phyloP scores from a whole-genome alignment of 2,329 filamentous ascomycete genomes.

The Pestalotiopsis sp. region DNA sequence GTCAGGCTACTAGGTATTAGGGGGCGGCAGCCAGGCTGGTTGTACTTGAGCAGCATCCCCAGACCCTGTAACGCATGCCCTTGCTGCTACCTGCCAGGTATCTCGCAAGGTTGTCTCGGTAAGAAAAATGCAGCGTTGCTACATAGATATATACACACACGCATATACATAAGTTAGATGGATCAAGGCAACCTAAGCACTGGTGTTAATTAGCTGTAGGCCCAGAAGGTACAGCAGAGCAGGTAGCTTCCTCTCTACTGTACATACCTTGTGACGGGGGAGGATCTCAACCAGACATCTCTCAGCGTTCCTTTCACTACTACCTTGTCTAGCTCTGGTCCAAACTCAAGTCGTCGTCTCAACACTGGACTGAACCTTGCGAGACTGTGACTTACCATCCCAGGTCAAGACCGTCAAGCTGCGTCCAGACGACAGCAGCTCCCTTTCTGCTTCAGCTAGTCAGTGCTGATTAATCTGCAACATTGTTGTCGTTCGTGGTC shows the following conservation, averaged over 20 bases:
- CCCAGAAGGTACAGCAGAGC: no score
- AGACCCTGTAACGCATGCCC: background rate
- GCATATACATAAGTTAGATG: no score
- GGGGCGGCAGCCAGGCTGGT: background rate
- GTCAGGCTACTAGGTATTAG: background rate
- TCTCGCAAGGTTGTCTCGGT: background rate
- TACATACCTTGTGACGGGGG: no score
- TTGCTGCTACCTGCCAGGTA: background rate
- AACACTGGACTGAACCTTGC: slow-evolving; percentile 8
- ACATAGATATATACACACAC: no score
- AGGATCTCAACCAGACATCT: no score
- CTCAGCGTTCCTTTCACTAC: background rate
- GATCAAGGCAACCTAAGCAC: no score
- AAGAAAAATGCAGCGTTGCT: no score
- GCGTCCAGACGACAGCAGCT: background rate
- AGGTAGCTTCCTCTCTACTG: no score
- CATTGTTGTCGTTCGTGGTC: background rate
- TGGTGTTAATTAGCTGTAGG: no score
- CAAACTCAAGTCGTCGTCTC: slow-evolving; percentile 10
- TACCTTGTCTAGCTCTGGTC: slow-evolving; percentile 9
- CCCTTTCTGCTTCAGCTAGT: background rate
- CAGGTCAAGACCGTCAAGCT: background rate
- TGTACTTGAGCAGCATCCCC: background rate
- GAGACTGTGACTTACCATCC: background rate
- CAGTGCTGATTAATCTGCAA: background rate